Percentiles rank a stretch among this genome's conserved stretches.
Evolutionary conservation across 257 asterid species (phyloP).

Genomic region (Plectranthus barbatus): DNA sequence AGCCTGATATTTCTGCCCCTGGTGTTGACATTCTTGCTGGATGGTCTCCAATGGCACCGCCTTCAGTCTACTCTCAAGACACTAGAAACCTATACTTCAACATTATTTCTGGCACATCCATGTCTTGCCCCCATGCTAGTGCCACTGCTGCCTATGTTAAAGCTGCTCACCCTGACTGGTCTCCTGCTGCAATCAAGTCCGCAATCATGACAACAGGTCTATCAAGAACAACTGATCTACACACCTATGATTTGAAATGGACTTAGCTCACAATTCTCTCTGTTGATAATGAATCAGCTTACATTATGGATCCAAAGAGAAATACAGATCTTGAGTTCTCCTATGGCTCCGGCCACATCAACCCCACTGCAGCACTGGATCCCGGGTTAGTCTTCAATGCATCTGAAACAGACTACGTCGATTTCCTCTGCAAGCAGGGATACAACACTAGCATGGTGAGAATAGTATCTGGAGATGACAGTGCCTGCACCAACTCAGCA

Average conservation of each 20-base stretch:
- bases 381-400: constrained; percentile 26
- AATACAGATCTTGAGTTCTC: constrained; percentile 16
- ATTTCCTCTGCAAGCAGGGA: constrained; percentile 27
- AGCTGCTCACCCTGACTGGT: constrained; percentile 36
- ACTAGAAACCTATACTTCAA: constrained; percentile 18
- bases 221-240: not conserved
- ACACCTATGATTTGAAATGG: not conserved
- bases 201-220: constrained; percentile 39
- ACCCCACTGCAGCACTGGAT: constrained; percentile 23
- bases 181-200: constrained; percentile 42
- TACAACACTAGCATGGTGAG: constrained; percentile 15
- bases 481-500: constrained; percentile 10
- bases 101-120: constrained; percentile 36
- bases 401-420: constrained; percentile 17
- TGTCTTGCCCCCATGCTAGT: constrained; percentile 36
- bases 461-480: constrained; percentile 18
- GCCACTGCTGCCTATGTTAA: constrained; percentile 38
- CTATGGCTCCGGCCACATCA: constrained; percentile 25
- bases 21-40: constrained; percentile 30
- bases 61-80: constrained; percentile 9
- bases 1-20: constrained; percentile 29
- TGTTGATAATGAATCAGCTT: constrained; percentile 12
- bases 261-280: not conserved
- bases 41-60: constrained; percentile 22
- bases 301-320: constrained; percentile 20